Evolutionary conservation across 495 filamentous ascomycete species (phyloP).

Genomic region (Acidomyces sp.): DNA sequence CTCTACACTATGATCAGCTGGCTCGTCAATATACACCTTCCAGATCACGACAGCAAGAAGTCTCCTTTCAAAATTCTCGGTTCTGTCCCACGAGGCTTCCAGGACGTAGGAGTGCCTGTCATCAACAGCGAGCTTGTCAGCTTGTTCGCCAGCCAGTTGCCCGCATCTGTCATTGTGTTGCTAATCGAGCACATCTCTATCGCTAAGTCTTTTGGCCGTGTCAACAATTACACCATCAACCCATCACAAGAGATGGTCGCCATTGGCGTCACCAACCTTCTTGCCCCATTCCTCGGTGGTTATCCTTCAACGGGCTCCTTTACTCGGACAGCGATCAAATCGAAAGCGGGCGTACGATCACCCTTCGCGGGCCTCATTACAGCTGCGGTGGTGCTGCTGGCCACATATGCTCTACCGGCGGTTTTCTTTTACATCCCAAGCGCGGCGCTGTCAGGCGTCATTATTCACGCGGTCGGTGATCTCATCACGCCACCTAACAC

Average conservation of each 20-base stretch:
- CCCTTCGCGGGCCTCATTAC: slow-evolving; percentile 90
- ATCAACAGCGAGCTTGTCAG: slow-evolving; percentile 51
- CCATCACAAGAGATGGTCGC: slow-evolving; percentile 94
- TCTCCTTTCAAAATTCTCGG: slow-evolving; percentile 57
- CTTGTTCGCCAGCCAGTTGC: slow-evolving; percentile 50
- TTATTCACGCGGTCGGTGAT: slow-evolving; percentile 95
- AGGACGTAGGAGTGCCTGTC: slow-evolving; percentile 62
- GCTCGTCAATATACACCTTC: slow-evolving; percentile 48
- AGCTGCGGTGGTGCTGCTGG: slow-evolving; percentile 74
- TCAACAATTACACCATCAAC: slow-evolving; percentile 98
- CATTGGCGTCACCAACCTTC: slow-evolving; percentile 81
- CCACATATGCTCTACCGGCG: slow-evolving; percentile 81
- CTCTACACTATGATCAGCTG: slow-evolving; percentile 90
- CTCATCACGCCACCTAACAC: slow-evolving; percentile 88
- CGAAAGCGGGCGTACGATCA: slow-evolving; percentile 89
- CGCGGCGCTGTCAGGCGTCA: slow-evolving; percentile 77
- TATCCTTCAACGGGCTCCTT: slow-evolving; percentile 96
- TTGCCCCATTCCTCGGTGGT: slow-evolving; percentile 86
- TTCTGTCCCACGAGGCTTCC: slow-evolving; percentile 66
- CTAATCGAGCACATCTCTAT: slow-evolving; percentile 81
- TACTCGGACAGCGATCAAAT: slow-evolving; percentile 94
- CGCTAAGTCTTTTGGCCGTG: slow-evolving; percentile 88
- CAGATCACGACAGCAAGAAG: slow-evolving; percentile 18
- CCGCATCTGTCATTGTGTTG: slow-evolving; percentile 78
- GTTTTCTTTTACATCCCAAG: slow-evolving; percentile 94